Evolutionary conservation across 2,329 filamentous ascomycete species (phyloP), one percentile per base, ranked within the genome.

Genomic region (Alternaria arborescens): DNA sequence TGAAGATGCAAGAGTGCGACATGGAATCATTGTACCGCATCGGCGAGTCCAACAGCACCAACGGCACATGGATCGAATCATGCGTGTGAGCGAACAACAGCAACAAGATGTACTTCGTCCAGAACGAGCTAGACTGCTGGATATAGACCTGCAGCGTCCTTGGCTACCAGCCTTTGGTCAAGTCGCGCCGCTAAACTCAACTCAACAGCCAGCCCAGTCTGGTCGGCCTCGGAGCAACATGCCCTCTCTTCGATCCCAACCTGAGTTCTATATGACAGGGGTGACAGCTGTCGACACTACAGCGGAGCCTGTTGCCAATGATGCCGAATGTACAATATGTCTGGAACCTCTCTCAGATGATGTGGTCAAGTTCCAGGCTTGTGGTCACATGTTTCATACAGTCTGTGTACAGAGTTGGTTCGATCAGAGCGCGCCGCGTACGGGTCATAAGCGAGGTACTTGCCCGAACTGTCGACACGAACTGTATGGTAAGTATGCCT

Each of bases 251-350:
- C 52, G 51, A 20, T 52, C 60, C 7, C 60, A 62, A 43, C 42
- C 51, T 24, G 55, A 62, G 41, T 62, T 62, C 34, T 60, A 58
- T 34, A 55, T 60, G 60, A 55, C 26, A 7, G 55, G 40, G 16
- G 52, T 62, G 6, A 18, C 44, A 12, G 26, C 52, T 18, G 40
- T 59, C 10, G 46, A 36, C n/a, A 18, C 52, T 3, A 30, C 26
- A 16, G 22, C 46, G 3, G 43, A 47, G 20, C n/a, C 22, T 20
- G 20, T 43, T 8, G 5, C 14, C n/a, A 26, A 47, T 0, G 18
- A 26, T 5, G 28, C 46, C 20, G 34, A 50, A 16, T 59, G 57
- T 26, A 55, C 41, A 22, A 43, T 59, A 8, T 60, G 58, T n/a
- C 43, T 43, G 12, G 52, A 52, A 30, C 16, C 36, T 24, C 30